Conservation (phyloP, 768 basidiomycete species). For the Lyophyllum semitale region DNA sequence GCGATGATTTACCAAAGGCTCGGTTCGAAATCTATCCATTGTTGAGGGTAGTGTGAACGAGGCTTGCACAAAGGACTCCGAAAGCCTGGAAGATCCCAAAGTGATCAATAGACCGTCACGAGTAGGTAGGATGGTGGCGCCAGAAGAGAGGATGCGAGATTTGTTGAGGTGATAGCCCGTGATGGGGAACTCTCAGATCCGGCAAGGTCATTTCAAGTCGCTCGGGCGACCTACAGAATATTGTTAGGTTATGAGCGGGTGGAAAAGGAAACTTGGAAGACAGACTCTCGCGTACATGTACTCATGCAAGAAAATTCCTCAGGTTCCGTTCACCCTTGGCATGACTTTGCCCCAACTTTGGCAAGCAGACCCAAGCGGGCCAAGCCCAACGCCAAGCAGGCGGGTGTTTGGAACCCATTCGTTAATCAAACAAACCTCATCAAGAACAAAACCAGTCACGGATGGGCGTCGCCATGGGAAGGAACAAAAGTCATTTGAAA, state of each 20-base stretch:
- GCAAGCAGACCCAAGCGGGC: not conserved
- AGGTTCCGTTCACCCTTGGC: not conserved
- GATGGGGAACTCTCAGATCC: too few relatives aligned
- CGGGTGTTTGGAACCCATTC: not conserved
- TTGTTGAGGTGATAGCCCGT: too few relatives aligned
- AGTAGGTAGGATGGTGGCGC: not conserved
- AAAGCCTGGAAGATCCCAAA: not conserved
- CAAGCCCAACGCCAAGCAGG: conserved; percentile 1
- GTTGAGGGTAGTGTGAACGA: not conserved
- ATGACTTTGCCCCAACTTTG: too few relatives aligned
- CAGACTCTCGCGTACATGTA: not conserved
- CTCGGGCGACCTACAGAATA: too few relatives aligned
- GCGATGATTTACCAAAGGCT: not conserved
- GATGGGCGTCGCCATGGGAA: too few relatives aligned
- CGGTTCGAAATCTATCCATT: not conserved
- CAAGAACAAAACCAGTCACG: not conserved
- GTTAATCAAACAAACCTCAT: not conserved
- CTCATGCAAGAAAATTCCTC: not conserved
- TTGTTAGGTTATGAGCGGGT: too few relatives aligned
- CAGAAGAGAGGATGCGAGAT: too few relatives aligned
- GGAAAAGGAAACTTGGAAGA: not conserved
- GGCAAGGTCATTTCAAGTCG: too few relatives aligned
- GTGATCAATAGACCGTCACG: not conserved
- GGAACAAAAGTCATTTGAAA: too few relatives aligned
- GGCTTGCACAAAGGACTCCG: not conserved